phyloP scores from a whole-genome alignment of 805 yeast genomes.

The Zygoascus ofunaensis region DNA sequence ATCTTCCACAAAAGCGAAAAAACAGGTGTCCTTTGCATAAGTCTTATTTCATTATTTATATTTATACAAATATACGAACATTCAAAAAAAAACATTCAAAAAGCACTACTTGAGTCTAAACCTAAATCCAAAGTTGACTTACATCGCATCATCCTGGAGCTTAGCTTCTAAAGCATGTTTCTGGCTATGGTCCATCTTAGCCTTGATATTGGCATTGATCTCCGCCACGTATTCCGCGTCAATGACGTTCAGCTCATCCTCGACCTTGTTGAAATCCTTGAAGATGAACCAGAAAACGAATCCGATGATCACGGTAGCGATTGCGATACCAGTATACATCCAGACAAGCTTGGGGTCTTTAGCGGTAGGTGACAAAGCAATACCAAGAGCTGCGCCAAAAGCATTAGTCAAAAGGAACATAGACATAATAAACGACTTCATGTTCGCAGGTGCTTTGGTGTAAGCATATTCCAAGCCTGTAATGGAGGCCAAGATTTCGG shows the following conservation, averaged over 20 bases:
- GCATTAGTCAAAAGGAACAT: conserved; percentile 63
- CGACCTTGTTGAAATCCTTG: conserved; percentile 44
- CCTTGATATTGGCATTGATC: conserved; percentile 20
- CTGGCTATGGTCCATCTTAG: conserved; percentile 4
- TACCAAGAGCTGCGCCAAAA: conserved; percentile 68
- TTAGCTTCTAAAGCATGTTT: background rate
- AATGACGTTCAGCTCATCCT: conserved; percentile 48
- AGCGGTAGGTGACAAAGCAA: conserved; percentile 59
- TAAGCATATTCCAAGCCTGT: conserved; percentile 81
- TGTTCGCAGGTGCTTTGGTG: conserved; percentile 65
- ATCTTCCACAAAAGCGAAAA: conserved; percentile 14
- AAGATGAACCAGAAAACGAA: conserved; percentile 51
- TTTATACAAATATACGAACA: background rate
- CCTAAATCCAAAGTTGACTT: too few relatives aligned
- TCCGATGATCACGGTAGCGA: conserved; percentile 52
- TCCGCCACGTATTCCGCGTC: conserved; percentile 31
- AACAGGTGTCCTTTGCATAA: conserved; percentile 14
- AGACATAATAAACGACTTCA: conserved; percentile 56
- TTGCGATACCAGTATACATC: conserved; percentile 57
- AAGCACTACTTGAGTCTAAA: background rate
- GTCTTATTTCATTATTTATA: background rate
- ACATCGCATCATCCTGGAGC: background rate
- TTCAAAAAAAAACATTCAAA: background rate
- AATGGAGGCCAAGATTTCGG: conserved; percentile 72
- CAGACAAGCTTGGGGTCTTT: conserved; percentile 62